Conservation (phyloP, 2,329 filamentous ascomycete genomes). For the Aspergillus pseudoterreus region DNA sequence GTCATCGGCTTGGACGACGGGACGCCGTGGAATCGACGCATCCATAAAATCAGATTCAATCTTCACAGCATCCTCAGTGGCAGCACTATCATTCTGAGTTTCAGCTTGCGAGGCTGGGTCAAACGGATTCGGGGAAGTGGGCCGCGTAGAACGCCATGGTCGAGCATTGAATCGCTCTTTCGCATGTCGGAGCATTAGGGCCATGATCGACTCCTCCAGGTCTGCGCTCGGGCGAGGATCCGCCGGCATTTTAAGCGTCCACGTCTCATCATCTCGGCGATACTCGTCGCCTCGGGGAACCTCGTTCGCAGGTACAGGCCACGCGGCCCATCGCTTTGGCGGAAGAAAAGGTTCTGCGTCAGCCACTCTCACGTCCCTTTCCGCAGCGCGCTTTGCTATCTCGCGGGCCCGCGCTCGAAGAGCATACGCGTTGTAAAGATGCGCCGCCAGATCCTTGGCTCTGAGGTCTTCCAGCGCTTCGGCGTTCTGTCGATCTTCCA, state of each 20-base stretch:
- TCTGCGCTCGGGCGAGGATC: conserved; percentile 53
- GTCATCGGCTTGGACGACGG: conserved; percentile 67
- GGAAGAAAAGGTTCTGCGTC: conserved; percentile 37
- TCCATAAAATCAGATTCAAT: conserved; percentile 13
- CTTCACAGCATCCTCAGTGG: conserved; percentile 17
- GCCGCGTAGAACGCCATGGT: conserved; percentile 26
- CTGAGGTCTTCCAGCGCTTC: conserved; percentile 61
- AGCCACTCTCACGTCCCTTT: conserved; percentile 4
- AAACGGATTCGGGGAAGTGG: background rate
- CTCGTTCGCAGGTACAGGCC: conserved; percentile 65
- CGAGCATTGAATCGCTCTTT: conserved; percentile 59
- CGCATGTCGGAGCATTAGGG: conserved; percentile 61
- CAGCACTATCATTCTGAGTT: conserved; percentile 15
- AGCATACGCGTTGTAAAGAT: conserved; percentile 74
- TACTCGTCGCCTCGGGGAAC: conserved; percentile 59
- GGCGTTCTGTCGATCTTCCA: conserved; percentile 70
- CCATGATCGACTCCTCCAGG: conserved; percentile 68
- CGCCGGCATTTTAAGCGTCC: conserved; percentile 48
- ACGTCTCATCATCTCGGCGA: conserved; percentile 49
- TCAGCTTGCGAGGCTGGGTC: conserved; percentile 3
- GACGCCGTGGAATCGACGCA: conserved; percentile 24
- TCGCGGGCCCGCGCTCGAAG: conserved; percentile 53
- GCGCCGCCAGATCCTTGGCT: conserved; percentile 65
- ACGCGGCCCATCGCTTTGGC: conserved; percentile 71
- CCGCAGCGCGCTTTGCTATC: conserved; percentile 7